Conservation (phyloP, 345 rosid species). For the Euphorbia peplus region DNA sequence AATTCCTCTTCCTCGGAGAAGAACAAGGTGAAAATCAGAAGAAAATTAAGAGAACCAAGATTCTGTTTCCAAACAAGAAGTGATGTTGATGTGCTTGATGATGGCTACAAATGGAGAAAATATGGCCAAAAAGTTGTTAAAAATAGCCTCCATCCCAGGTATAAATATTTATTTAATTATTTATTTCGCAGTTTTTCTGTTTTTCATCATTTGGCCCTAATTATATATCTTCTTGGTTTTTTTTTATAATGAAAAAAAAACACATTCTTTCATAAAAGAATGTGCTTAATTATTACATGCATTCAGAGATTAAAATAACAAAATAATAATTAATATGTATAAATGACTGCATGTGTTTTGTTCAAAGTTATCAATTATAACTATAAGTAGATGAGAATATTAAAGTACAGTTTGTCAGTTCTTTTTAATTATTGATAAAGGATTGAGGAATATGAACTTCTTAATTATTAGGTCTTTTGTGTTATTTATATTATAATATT, state of each 20-base stretch:
- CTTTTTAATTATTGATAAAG: conserved; percentile 28
- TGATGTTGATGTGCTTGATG: conserved; percentile 93
- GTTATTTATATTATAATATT: too few species aligned
- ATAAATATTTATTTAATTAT: conserved; percentile 13
- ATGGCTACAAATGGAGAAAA: conserved; percentile 97
- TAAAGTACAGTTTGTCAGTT: conserved; percentile 20
- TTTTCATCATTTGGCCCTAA: not conserved
- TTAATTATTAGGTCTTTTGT: not conserved
- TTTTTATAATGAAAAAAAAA: not conserved
- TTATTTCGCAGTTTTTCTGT: not conserved
- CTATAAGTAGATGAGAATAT: conserved; percentile 18
- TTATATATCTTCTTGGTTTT: not conserved
- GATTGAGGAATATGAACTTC: not conserved
- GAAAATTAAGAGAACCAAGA: conserved; percentile 96
- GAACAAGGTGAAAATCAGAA: conserved; percentile 70
- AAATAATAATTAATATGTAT: too few species aligned
- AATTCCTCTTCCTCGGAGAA: conserved; percentile 63
- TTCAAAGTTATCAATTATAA: conserved; percentile 5
- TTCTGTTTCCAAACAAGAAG: conserved; percentile 98
- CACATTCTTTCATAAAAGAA: not conserved
- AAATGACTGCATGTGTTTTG: not conserved
- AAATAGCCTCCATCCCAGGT: conserved; percentile 98
- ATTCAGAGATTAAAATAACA: too few species aligned
- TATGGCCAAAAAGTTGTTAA: conserved; percentile 98
- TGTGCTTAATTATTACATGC: conserved; percentile 9